Percentiles rank a stretch among this genome's conserved stretches.
These are phyloP conservation scores for Suhomyces choctaworum DNA, from an alignment of 1,139 yeast species.

Conservation along the genomic window DNA sequence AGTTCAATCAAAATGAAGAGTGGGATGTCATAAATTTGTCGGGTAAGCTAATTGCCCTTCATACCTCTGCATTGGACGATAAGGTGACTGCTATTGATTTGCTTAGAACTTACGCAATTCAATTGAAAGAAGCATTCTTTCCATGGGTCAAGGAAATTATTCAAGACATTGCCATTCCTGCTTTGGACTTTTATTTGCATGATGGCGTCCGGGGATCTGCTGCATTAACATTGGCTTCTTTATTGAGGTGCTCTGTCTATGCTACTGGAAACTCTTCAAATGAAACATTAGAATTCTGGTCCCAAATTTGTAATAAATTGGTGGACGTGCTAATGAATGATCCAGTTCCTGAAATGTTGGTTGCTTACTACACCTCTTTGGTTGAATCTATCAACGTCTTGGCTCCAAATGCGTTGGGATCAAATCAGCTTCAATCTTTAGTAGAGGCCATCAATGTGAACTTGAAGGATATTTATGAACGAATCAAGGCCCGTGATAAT, in stretches of 20 bases:
- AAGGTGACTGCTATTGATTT: constrained; percentile 91
- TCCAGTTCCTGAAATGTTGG: constrained; percentile 80
- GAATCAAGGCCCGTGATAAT: constrained; percentile 70
- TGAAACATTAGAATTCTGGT: constrained; percentile 71
- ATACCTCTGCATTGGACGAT: constrained; percentile 88
- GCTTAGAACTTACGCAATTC: constrained; percentile 82
- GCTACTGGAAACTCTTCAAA: constrained; percentile 60
- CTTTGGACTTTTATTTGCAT: constrained; percentile 85
- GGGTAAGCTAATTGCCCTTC: constrained; percentile 93
- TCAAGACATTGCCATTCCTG: constrained; percentile 79
- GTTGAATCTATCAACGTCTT: constrained; percentile 67
- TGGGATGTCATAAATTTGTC: constrained; percentile 93
- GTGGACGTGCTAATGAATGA: constrained; percentile 70
- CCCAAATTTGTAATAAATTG: constrained; percentile 65
- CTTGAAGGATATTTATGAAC: constrained; percentile 64
- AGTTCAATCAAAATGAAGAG: constrained; percentile 79
- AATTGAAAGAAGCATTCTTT: constrained; percentile 77
- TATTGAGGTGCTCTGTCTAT: constrained; percentile 65
- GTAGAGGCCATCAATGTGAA: constrained; percentile 62
- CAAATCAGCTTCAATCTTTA: constrained; percentile 57
- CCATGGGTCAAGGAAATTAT: constrained; percentile 82
- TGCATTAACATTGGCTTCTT: constrained; percentile 77
- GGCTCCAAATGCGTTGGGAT: constrained; percentile 61
- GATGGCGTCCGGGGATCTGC: constrained; percentile 94
- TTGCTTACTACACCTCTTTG: constrained; percentile 73